phyloP scores from a whole-genome alignment of 176 grass and related monocot genomes.

The Eremochloa ophiuroides region DNA sequence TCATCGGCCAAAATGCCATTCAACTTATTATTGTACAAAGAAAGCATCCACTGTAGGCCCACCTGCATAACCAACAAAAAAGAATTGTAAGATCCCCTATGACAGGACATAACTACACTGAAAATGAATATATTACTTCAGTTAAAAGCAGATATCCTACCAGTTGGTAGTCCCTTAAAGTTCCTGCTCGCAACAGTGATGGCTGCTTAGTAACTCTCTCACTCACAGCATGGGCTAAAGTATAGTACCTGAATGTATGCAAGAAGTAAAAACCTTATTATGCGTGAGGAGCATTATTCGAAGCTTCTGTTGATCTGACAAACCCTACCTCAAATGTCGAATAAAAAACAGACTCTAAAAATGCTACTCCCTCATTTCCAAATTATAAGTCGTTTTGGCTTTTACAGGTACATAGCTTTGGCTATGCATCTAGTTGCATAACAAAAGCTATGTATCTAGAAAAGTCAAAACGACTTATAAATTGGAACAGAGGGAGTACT shows the following conservation, averaged over 20 bases:
- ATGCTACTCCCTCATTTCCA: no score
- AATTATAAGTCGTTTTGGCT: no score
- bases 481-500: no score
- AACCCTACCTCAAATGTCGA: slow-evolving; percentile 11
- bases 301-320: neutral
- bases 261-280: neutral
- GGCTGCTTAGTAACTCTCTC: slow-evolving; percentile 89
- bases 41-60: slow-evolving; percentile 99
- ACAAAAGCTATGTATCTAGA: no score
- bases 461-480: no score
- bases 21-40: slow-evolving; percentile 98
- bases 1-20: slow-evolving; percentile 99
- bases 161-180: slow-evolving; percentile 96
- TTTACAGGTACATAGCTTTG: no score
- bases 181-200: slow-evolving; percentile 83
- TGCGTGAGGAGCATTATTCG: slow-evolving; percentile 7
- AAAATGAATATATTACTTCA: slow-evolving; percentile 7
- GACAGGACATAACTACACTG: neutral
- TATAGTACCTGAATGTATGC: slow-evolving; percentile 73
- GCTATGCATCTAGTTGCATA: no score
- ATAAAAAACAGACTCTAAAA: neutral
- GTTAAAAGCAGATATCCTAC: slow-evolving; percentile 47
- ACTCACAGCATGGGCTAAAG: slow-evolving; percentile 94
- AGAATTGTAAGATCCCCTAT: slow-evolving; percentile 11
- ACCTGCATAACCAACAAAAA: slow-evolving; percentile 54